Base-by-base conservation (phyloP, 768 basidiomycete species). In the Pleurotus citrinopileatus region DNA sequence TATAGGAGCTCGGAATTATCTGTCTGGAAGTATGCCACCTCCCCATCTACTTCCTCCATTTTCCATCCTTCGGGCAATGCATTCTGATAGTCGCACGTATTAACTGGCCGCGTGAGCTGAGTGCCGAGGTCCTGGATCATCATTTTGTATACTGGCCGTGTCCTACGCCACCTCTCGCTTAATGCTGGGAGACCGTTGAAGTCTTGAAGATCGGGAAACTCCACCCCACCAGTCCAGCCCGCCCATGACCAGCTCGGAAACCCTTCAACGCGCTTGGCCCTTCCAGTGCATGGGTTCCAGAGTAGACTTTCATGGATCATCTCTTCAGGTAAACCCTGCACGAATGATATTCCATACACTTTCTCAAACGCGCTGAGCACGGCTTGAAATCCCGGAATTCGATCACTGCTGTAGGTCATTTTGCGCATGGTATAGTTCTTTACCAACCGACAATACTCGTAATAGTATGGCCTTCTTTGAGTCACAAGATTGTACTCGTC, bases 201-300 rank as follows among this genome's bases (percentile, higher is more conserved):
- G 20, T 47, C 46, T n/a, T 29, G n/a, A n/a, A 47, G 20, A n/a
- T 47, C 46, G 17, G 12, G 46, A 17, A 26, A 47, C 46, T 47
- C 46, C 27, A 47, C 46, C 8, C 25, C 22, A 19, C 46, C 22
- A n/a, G 27, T 25, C 28, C 46, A 47, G 5, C 46, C 46, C 28
- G 46, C 46, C 46, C 46, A 47, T n/a, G 46, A 26, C 46, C 46
- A 47, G 20, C 46, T 47, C 27, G 46, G 28, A 29, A 27, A 47
- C n/a, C 5, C 27, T n/a, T 25, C 7, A 9, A 47, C 28, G n/a
- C 10, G 46, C 28, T 47, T n/a, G n/a, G 17, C 13, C 2, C n/a
- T 47, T 6, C 2, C 19, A n/a, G 25, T 47, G 20, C 25, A 27
- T 13, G 46, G 20, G 2, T 47, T 20, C 45, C 45, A 47, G 27